phyloP scores from a whole-genome alignment of 148 eudicot genomes.

The Rhododendron griersonianum region DNA sequence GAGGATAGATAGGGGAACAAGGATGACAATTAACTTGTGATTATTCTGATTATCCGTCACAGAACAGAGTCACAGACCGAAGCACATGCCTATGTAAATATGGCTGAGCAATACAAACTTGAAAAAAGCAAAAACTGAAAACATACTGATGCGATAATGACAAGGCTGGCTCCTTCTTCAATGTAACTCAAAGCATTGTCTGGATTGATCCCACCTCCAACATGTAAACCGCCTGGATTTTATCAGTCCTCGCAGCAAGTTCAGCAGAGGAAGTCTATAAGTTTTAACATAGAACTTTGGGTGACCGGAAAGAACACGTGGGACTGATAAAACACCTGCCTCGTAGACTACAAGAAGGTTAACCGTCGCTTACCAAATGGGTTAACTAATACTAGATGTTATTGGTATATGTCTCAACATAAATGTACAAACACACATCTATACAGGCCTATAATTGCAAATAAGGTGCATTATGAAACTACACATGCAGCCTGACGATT shows the following conservation, averaged over 20 bases:
- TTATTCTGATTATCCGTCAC: no score
- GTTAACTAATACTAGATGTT: not conserved
- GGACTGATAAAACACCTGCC: constrained; percentile 2
- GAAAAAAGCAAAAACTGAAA: no score
- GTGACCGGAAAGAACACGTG: constrained; percentile 1
- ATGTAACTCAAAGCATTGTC: constrained; percentile 68
- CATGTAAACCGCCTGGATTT: constrained; percentile 14
- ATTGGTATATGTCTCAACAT: not conserved
- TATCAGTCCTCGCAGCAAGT: constrained; percentile 50
- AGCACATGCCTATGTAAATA: constrained; percentile 34
- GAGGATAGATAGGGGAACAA: no score
- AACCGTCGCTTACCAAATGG: not conserved
- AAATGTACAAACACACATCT: no score
- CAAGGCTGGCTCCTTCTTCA: no score
- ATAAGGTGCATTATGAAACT: not conserved
- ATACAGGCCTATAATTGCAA: not conserved
- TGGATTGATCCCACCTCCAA: constrained; percentile 84
- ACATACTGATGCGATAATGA: no score
- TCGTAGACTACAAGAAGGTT: not conserved
- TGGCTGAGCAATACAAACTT: no score
- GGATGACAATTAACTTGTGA: no score
- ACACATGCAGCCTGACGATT: not conserved
- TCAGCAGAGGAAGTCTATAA: constrained; percentile 39
- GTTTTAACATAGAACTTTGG: constrained; percentile 12
- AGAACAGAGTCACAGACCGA: no score